phyloP scores from a whole-genome alignment of 1,284 basidiomycete genomes.

The Rhodotorula sp. region DNA sequence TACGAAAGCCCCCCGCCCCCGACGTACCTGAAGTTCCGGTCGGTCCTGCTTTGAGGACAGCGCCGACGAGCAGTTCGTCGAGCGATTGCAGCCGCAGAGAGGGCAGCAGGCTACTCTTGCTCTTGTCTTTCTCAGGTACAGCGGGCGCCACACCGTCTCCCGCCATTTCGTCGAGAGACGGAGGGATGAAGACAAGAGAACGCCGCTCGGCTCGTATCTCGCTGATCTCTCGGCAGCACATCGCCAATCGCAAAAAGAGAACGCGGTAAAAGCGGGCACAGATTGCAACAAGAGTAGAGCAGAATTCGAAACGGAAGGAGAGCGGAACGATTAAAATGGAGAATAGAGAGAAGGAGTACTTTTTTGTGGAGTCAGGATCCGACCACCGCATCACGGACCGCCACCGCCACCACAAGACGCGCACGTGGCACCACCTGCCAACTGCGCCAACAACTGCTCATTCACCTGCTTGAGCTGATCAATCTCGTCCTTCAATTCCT shows the following conservation, averaged over 20 bases:
- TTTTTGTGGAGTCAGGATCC: neutral
- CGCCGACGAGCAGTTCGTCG: conserved; percentile 22
- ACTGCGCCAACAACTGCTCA: conserved; percentile 18
- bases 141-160: neutral
- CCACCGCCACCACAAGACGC: neutral
- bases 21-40: conserved; percentile 5
- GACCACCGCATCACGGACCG: neutral
- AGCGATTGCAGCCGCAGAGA: conserved; percentile 9
- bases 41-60: conserved; percentile 16
- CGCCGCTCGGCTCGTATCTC: too few relatives aligned
- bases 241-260: too few relatives aligned
- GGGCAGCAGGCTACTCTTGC: neutral
- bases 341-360: neutral
- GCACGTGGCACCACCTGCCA: conserved; percentile 1
- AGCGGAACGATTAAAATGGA: neutral
- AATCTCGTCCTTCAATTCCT: conserved; percentile 59
- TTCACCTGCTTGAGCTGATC: conserved; percentile 51
- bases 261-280: neutral
- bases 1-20: too few relatives aligned
- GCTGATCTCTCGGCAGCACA: too few relatives aligned
- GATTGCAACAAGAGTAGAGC: neutral
- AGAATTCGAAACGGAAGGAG: neutral
- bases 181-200: neutral
- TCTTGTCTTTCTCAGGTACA: neutral
- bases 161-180: neutral